Percentiles rank a stretch among this genome's conserved stretches.
phyloP scores from a whole-genome alignment of 495 filamentous ascomycete species.

The Jackrogersella multiformis region DNA sequence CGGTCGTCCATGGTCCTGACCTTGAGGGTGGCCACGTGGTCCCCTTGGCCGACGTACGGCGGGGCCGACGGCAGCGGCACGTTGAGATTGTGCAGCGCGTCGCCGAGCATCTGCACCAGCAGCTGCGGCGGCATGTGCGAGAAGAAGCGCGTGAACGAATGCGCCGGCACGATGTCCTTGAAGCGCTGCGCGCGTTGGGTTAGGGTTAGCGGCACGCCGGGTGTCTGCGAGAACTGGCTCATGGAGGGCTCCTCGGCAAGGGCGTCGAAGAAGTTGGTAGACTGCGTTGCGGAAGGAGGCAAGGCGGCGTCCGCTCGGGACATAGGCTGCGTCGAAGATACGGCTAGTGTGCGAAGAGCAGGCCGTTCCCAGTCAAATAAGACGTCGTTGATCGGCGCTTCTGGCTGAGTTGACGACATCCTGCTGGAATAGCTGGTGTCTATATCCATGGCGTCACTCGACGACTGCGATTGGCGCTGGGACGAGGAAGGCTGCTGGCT shows the following conservation, averaged over 20 bases:
- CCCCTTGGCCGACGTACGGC: conserved; percentile 44
- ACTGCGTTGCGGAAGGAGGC: conserved; percentile 45
- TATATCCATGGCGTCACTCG: conserved; percentile 63
- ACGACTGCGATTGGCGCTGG: conserved; percentile 54
- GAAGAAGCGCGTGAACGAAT: conserved; percentile 90
- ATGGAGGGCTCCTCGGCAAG: conserved; percentile 90
- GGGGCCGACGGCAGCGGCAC: conserved; percentile 70
- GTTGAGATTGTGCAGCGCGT: conserved; percentile 83
- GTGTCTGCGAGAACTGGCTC: conserved; percentile 87
- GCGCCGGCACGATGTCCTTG: conserved; percentile 81
- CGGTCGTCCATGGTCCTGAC: conserved; percentile 81
- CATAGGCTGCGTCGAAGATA: conserved; percentile 66
- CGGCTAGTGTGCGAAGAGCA: conserved; percentile 53
- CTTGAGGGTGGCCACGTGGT: conserved; percentile 70
- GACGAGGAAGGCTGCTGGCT: conserved; percentile 68
- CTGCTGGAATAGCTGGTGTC: conserved; percentile 50
- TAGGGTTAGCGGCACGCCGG: conserved; percentile 77
- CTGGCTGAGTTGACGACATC: conserved; percentile 80
- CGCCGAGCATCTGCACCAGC: conserved; percentile 79
- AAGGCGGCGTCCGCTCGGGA: conserved; percentile 45
- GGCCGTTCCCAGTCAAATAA: conserved; percentile 83
- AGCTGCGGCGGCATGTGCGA: conserved; percentile 80
- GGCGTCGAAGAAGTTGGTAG: conserved; percentile 61
- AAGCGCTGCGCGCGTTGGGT: conserved; percentile 91
- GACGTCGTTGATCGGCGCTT: conserved; percentile 72